Evolutionary conservation across 805 yeast genomes (phyloP).

Genomic region (Kodamaea laetipori): DNA sequence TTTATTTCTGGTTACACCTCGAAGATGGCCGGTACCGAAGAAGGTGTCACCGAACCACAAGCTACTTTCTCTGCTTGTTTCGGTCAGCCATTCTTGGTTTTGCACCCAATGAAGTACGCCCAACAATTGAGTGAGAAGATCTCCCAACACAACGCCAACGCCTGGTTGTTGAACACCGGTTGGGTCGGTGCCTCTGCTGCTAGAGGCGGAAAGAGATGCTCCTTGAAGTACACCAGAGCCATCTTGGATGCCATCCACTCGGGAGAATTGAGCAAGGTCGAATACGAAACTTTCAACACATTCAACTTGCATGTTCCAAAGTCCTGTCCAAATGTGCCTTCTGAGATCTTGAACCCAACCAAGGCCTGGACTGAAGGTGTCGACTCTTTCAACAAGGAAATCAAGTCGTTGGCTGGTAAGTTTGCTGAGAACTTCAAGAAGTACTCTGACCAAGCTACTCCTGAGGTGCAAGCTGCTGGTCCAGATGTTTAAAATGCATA

Average conservation of each 20-base stretch:
- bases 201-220: constrained; percentile 95
- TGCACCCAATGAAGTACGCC: constrained; percentile 98
- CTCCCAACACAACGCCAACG: constrained; percentile 81
- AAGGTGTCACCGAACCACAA: constrained; percentile 97
- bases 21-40: constrained; percentile 99
- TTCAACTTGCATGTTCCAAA: constrained; percentile 89
- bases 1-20: constrained; percentile 98
- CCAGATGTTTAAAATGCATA: constrained; percentile 49
- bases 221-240: constrained; percentile 96
- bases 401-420: constrained; percentile 66
- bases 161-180: constrained; percentile 97
- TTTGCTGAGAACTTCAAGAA: constrained; percentile 86
- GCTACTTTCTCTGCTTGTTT: constrained; percentile 98
- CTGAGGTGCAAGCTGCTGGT: constrained; percentile 91
- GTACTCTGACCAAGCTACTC: constrained; percentile 79
- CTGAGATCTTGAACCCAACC: constrained; percentile 83
- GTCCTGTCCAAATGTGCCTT: constrained; percentile 78
- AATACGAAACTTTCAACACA: constrained; percentile 80
- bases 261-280: constrained; percentile 79
- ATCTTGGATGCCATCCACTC: constrained; percentile 92
- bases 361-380: constrained; percentile 66
- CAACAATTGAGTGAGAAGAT: constrained; percentile 94
- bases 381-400: constrained; percentile 40
- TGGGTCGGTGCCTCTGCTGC: constrained; percentile 96
- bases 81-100: constrained; percentile 97